Base-by-base conservation (phyloP, 225 moss, liverwort and hornwort genomes). In the Pseudoscleropodium purum region DNA sequence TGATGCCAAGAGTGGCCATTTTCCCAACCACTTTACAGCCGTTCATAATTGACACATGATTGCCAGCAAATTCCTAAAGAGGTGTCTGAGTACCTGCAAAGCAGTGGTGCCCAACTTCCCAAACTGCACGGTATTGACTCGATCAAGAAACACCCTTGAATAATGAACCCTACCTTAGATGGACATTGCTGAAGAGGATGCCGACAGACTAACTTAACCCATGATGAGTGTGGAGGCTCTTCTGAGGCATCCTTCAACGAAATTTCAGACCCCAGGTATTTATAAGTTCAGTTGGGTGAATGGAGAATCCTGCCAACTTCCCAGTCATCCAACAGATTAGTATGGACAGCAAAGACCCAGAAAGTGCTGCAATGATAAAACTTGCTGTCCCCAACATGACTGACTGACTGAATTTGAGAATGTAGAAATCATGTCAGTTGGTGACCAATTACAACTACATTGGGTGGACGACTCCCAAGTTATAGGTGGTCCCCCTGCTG, bases 301-400 rank as follows among this genome's bases (percentile, higher is more conserved):
- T 67, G 87, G 84, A 92, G 85, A 90, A 69, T n/a, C 88, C 90
- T 88, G 92, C 70, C 92, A 88, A 65, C 78, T 83, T 76, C 83
- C 86, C 92, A 88, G 85, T 90, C 90, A 69, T 56, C 61, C 75
- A 64, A 88, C 76, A 85, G 33, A 63, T 90, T 64, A 92, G 88
- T 87, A 78, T 29, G 24, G 45, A 33, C 60, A 62, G 60, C 68
- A 10, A 68, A 13, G 13, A 63, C 75, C 26, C 18, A 2, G 63
- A 63, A 78, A 87, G 65, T 43, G 66, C 2, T 18, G 37, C 78
- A 88, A 88, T 69, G 77, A 66, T 43, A 52, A 51, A 69, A 59
- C 49, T 61, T 10, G 52, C 64, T n/a, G 43, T 70, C 82, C 81
- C 68, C 47, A 86, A 59, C 60, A 60, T 60, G 60, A 24, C 60